A percentile compares a stretch with the other conserved stretches of the same genome.
These are phyloP conservation scores for Scheffersomyces coipomensis DNA, from an alignment of 805 yeast species.

Conservation along the genomic window DNA sequence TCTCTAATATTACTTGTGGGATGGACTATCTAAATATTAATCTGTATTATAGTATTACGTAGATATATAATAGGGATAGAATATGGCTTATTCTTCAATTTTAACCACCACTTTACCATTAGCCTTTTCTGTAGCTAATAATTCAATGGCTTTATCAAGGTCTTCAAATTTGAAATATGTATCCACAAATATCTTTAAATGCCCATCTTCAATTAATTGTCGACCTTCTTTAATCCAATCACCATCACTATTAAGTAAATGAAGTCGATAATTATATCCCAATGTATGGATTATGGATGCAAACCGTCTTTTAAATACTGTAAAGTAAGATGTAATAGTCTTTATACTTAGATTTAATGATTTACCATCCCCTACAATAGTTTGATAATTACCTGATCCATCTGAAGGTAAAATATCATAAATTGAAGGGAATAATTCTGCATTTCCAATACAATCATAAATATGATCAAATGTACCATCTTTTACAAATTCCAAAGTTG, in stretches of 20 bases:
- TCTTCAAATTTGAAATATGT: constrained; percentile 50
- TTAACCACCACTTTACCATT: constrained; percentile 65
- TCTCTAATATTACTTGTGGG: too few species aligned
- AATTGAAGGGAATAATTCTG: constrained; percentile 45
- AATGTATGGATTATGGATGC: too few species aligned
- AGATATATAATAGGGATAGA: too few species aligned
- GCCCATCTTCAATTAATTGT: constrained; percentile 46
- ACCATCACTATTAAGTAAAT: constrained; percentile 8
- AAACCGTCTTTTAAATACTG: too few species aligned
- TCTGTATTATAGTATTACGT: too few species aligned
- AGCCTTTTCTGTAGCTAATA: constrained; percentile 45
- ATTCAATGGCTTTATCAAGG: constrained; percentile 49
- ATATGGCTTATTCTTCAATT: constrained; percentile 16
- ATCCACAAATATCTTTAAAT: constrained; percentile 51
- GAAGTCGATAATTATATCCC: constrained; percentile 27
- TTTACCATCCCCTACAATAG: constrained; percentile 60
- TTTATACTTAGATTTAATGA: too few species aligned
- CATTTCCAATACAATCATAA: constrained; percentile 65
- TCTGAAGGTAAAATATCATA: constrained; percentile 35
- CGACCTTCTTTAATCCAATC: constrained; percentile 19
- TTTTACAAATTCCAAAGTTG: constrained; percentile 32
- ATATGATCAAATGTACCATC: constrained; percentile 55
- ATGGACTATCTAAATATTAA: too few species aligned
- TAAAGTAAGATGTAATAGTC: too few species aligned
- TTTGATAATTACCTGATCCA: constrained; percentile 47